Evolutionary conservation across 345 rosid genomes (phyloP), one percentile per base, ranked within the genome.

Genomic region (Raphanus raphanistrum): DNA sequence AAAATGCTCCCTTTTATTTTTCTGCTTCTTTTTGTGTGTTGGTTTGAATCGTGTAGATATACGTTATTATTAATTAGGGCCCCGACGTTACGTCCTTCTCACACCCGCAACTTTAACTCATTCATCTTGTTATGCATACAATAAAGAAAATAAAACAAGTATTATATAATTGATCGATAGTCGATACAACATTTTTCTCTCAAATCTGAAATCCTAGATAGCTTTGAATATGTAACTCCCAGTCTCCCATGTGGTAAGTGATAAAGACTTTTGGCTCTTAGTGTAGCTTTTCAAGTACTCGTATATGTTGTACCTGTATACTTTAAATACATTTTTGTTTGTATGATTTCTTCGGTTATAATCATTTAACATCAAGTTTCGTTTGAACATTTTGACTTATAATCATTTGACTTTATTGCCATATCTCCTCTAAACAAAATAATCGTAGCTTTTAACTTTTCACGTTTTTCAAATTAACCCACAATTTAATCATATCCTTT

Each of bases 11-110:
- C 8, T 15, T 31, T 0, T 41, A 9, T 1, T 31, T 25, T 21
- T 41, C 25, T 1, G 25, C 25, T 48, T n/a, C 6, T n/a, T 45
- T 50, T 4, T 26, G 43, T 27, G 41, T 62, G 38, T 76, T 25
- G 1, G 66, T 64, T 78, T 57, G 55, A 48, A 48, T 48, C 55
- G 16, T 58, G 63, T 31, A 58, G 72, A 78, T 78, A 63, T 66
- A 45, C 16, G 66, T 78, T 65, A 5, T 52, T 15, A 16, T 71
- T 36, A 48, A 48, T 48, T 48, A 48, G 25, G 76, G 65, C 81
- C 72, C 58, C 68, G 76, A 70, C 59, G 61, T 66, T 59, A 72
- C 63, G 77, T 72, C 73, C 26, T 72, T 72, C 68, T 66, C 81
- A 72, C 69, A 72, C 57, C 63, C 32, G 33, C 73, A 78, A 43